Percentiles rank a stretch among this genome's conserved stretches.
Evolutionary conservation across 2,329 filamentous ascomycete genomes (phyloP).

Genomic region (Stemphylium vesicarium): DNA sequence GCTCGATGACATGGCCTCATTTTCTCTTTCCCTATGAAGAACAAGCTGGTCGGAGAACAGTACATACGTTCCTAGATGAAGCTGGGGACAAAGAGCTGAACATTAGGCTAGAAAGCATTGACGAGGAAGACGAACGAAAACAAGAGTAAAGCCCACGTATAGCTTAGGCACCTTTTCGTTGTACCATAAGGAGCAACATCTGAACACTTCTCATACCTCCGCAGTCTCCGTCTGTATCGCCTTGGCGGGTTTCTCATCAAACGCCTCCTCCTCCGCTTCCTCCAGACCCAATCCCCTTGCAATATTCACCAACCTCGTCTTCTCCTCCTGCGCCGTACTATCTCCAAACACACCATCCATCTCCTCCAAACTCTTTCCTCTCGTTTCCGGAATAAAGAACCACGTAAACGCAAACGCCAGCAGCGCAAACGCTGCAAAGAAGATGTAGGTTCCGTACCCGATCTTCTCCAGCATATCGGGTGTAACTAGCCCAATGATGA

Average conservation of each 20-base stretch:
- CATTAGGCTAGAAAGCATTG: too few species aligned
- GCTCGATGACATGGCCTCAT: too few species aligned
- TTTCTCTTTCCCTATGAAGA: too few species aligned
- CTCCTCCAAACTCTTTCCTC: slow-evolving; percentile 78
- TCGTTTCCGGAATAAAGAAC: slow-evolving; percentile 73
- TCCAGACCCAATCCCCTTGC: slow-evolving; percentile 27
- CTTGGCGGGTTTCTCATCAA: slow-evolving; percentile 18
- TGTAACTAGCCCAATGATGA: slow-evolving; percentile 65
- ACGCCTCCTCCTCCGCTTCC: slow-evolving; percentile 19
- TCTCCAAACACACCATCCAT: slow-evolving; percentile 87
- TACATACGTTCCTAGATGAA: too few species aligned
- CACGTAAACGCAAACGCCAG: slow-evolving; percentile 53
- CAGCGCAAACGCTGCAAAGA: slow-evolving; percentile 58
- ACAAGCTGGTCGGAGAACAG: too few species aligned
- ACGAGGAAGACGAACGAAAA: too few species aligned
- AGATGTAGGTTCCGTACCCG: slow-evolving; percentile 56
- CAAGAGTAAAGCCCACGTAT: too few species aligned
- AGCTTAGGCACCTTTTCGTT: too few species aligned
- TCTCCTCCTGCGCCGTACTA: slow-evolving; percentile 66
- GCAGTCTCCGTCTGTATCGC: background rate
- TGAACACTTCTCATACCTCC: too few species aligned
- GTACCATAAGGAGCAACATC: too few species aligned
- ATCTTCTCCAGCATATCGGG: slow-evolving; percentile 75
- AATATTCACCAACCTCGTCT: slow-evolving; percentile 26
- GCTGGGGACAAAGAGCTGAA: too few species aligned